These are phyloP conservation scores for Fagopyrum homotropicum DNA, from an alignment of 148 eudicot species.

Conservation along the genomic window DNA sequence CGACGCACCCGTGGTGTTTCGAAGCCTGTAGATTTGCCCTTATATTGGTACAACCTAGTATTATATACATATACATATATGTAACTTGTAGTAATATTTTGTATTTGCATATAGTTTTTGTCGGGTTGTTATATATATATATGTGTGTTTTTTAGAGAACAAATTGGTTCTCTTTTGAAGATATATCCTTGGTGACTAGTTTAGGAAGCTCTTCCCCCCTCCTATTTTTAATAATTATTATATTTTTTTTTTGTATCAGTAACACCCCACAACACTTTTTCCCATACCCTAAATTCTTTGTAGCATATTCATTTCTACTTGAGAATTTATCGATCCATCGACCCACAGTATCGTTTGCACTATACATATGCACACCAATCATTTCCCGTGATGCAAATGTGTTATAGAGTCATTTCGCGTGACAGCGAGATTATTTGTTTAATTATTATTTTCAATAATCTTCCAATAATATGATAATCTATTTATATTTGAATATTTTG, in stretches of 20 bases:
- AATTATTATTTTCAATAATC: no score
- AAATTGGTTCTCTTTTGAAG: constrained; percentile 4
- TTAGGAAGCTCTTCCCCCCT: background rate
- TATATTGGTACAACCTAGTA: background rate
- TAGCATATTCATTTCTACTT: background rate
- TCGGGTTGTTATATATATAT: background rate
- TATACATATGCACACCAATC: background rate
- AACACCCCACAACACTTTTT: background rate
- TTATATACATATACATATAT: background rate
- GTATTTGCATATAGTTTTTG: background rate
- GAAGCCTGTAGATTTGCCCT: constrained; percentile 23
- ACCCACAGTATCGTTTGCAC: background rate
- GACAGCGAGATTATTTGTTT: no score
- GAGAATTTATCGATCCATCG: background rate
- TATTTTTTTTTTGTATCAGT: background rate
- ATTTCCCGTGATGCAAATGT: no score
- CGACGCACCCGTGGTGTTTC: constrained; percentile 47
- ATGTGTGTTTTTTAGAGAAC: constrained; percentile 7
- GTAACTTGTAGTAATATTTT: background rate
- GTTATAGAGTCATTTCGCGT: no score
- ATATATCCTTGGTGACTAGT: constrained; percentile 2
- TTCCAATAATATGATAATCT: no score
- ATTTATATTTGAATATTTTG: no score
- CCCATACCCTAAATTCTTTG: background rate
- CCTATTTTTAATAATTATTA: no score